Base-by-base conservation (phyloP, 2,329 filamentous ascomycete species). In the Trichoderma sp. region DNA sequence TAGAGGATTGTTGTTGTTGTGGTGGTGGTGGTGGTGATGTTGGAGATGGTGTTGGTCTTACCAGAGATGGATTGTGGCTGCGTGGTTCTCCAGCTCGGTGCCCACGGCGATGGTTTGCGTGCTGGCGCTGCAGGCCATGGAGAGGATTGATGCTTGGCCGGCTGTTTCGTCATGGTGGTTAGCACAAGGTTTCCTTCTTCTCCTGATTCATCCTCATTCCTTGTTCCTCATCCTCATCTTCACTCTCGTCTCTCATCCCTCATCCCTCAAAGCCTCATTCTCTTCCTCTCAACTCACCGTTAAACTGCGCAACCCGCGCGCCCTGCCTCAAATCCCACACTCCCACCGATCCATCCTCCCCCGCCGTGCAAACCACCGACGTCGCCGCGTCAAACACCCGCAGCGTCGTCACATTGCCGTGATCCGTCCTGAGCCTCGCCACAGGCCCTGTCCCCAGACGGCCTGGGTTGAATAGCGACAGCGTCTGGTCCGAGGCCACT, bases 401-500 rank as follows among this genome's bases (percentile, higher is more conserved):
- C 34, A 92, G 80, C 70, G 86, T 87, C 15, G 88, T 89, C 71
- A 92, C 80, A 69, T 90, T 90, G 5, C 84, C 82, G 70, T 91
- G 88, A 35, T 83, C 80, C 10, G 84, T 86, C 39, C 77, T 75
- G 57, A 87, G 78, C 9, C 79, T 79, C 60, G 81, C 80, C 29
- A 84, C 71, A 3, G 86, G 83, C 0, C 86, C 82, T 3, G 81
- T 75, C 64, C 82, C 81, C 27, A 93, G 80, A 27, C 82, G 84
- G 1, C 80, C 71, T 0, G 89, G 85, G 75, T 91, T 84, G 71
- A 93, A 85, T 19, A 92, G 78, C 32, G 87, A 85, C 22, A 94
- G 81, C n/a, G 82, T 84, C 77, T 92, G 87, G 78, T 93, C 89
- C 0, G 91, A 92, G 3, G 89, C 86, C 67, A 91, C 90, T 17